Conservation (phyloP, 345 rosid species). For the Ceriops tagal region DNA sequence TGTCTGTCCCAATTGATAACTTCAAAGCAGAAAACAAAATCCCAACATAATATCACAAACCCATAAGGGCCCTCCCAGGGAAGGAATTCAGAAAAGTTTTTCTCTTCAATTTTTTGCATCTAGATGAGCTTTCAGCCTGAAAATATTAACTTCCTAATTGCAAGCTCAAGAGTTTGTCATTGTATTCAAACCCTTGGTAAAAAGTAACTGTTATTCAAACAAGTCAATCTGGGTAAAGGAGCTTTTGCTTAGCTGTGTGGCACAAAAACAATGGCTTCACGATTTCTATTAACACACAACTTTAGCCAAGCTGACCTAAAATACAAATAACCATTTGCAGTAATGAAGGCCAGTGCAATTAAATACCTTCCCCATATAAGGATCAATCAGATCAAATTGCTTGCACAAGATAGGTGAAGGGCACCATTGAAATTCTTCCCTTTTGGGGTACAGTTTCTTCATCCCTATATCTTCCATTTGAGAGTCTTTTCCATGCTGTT, state of each 20-base stretch:
- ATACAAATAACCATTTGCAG: not conserved
- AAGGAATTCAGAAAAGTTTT: too few species aligned
- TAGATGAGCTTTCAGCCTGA: not conserved
- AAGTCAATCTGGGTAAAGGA: not conserved
- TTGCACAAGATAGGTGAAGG: conserved; percentile 88
- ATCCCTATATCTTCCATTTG: conserved; percentile 44
- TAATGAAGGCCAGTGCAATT: conserved; percentile 7
- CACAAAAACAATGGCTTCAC: not conserved
- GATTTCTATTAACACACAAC: not conserved
- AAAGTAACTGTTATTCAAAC: not conserved
- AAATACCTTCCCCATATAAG: conserved; percentile 87
- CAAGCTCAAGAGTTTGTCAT: conserved; percentile 2
- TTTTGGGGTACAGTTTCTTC: conserved; percentile 56
- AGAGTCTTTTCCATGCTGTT: conserved; percentile 52
- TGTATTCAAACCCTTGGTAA: not conserved
- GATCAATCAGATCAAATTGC: conserved; percentile 95
- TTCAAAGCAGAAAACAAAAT: too few species aligned
- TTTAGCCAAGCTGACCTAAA: not conserved
- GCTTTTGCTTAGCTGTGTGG: not conserved
- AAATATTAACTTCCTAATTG: not conserved
- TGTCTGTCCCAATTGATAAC: too few species aligned
- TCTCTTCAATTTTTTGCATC: too few species aligned
- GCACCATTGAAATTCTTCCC: conserved; percentile 94
- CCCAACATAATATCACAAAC: too few species aligned
- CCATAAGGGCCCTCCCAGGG: too few species aligned